phyloP scores from a whole-genome alignment of 495 filamentous ascomycete species.

The Daldinia caldariorum region DNA sequence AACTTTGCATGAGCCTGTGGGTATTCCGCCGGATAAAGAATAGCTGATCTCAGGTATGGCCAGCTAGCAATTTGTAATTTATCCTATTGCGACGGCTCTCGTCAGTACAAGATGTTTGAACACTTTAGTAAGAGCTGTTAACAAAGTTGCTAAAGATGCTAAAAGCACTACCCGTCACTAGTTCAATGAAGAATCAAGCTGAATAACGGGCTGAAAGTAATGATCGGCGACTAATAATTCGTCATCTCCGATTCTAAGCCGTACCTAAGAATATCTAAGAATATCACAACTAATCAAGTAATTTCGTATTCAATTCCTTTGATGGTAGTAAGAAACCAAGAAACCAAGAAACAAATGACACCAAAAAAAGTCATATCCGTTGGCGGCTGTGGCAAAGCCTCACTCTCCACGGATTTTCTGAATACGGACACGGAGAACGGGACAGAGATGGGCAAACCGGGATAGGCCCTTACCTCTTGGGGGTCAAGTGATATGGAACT shows the following conservation, averaged over 20 bases:
- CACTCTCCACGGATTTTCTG: constrained; percentile 35
- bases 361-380: neutral
- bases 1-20: constrained; percentile 43
- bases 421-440: constrained; percentile 38
- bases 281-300: constrained; percentile 19
- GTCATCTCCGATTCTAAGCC: constrained; percentile 29
- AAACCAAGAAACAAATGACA: constrained; percentile 14
- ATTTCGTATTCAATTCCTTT: constrained; percentile 21
- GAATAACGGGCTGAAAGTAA: constrained; percentile 25
- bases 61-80: constrained; percentile 26
- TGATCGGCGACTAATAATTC: constrained; percentile 23
- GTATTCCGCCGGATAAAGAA: constrained; percentile 44
- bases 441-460: constrained; percentile 24
- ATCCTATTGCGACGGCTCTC: constrained; percentile 24
- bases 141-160: neutral
- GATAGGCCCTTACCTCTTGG: constrained; percentile 29
- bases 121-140: neutral
- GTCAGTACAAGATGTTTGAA: neutral
- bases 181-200: constrained; percentile 21
- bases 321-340: neutral
- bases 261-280: constrained; percentile 28
- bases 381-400: constrained; percentile 38
- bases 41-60: constrained; percentile 28
- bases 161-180: neutral
- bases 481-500: constrained; percentile 36